Conservation (phyloP, 2,329 filamentous ascomycete genomes). For the Aureobasidium melanogenum region DNA sequence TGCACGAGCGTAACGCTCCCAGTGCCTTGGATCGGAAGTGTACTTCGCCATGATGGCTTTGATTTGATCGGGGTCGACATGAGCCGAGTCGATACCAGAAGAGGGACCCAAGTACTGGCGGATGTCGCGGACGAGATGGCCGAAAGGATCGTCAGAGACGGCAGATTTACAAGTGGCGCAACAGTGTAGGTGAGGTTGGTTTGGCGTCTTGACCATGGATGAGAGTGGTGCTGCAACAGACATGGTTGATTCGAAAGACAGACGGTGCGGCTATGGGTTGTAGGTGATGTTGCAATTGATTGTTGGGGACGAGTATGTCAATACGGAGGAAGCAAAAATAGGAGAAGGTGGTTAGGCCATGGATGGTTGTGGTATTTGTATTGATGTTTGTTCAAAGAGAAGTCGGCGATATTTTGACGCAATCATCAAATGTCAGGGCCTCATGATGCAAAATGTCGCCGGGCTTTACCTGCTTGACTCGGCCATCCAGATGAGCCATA, state of each 20-base stretch:
- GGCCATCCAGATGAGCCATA: neutral
- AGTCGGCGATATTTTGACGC: constrained; percentile 8
- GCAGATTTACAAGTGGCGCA: neutral
- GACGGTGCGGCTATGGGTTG: neutral
- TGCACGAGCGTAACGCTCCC: constrained; percentile 66
- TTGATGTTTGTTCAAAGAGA: neutral
- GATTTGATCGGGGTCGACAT: constrained; percentile 67
- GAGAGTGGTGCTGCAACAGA: neutral
- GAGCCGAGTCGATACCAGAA: constrained; percentile 72
- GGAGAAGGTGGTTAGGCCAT: neutral
- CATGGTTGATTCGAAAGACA: neutral
- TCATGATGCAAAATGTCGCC: constrained; percentile 1
- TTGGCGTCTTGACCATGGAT: neutral
- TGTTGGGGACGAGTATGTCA: neutral
- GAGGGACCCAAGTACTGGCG: constrained; percentile 67
- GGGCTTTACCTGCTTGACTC: neutral
- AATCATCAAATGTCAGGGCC: neutral
- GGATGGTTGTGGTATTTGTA: neutral
- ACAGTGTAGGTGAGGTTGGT: neutral
- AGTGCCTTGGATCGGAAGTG: constrained; percentile 58
- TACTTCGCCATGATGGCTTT: constrained; percentile 67
- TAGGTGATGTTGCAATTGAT: neutral
- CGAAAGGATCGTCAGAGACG: constrained; percentile 39
- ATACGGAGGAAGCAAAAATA: neutral
- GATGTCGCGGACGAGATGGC: constrained; percentile 63